Percentiles rank a stretch among this genome's conserved stretches.
Evolutionary conservation across 208 protist species (phyloP).

Genomic region (Naegleria gruberi): DNA sequence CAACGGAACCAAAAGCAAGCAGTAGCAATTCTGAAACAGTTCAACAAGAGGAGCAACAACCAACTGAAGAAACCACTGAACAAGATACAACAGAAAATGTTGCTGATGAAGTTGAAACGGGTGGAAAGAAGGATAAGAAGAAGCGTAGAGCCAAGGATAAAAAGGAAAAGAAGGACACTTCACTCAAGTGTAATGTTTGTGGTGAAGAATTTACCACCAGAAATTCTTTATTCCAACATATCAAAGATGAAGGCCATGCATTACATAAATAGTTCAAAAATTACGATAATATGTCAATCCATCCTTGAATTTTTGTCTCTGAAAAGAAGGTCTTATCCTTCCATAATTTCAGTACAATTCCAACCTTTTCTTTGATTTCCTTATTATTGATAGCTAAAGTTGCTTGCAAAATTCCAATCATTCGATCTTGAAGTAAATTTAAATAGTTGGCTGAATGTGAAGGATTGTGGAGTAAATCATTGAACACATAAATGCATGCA

Average conservation of each 20-base stretch:
- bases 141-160: not conserved
- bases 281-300: not conserved
- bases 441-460: not conserved
- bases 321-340: not conserved
- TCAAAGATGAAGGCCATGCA: constrained; percentile 8
- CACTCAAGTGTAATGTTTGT: constrained; percentile 9
- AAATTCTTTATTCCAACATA: not conserved
- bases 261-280: not conserved
- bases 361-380: not conserved
- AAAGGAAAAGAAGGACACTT: not conserved
- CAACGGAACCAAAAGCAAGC: not conserved
- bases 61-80: not conserved
- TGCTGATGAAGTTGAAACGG: not conserved
- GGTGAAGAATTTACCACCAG: not conserved
- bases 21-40: not conserved
- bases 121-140: not conserved
- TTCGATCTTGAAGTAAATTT: not conserved
- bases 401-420: not conserved
- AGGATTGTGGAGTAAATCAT: not conserved
- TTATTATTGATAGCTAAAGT: not conserved
- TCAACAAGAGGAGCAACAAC: not conserved
- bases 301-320: not conserved
- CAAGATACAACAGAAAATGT: not conserved
- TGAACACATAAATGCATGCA: not conserved
- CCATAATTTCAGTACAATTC: not conserved